Evolutionary conservation across 768 basidiomycete species (phyloP).

Genomic region (Agrocybe praecox): DNA sequence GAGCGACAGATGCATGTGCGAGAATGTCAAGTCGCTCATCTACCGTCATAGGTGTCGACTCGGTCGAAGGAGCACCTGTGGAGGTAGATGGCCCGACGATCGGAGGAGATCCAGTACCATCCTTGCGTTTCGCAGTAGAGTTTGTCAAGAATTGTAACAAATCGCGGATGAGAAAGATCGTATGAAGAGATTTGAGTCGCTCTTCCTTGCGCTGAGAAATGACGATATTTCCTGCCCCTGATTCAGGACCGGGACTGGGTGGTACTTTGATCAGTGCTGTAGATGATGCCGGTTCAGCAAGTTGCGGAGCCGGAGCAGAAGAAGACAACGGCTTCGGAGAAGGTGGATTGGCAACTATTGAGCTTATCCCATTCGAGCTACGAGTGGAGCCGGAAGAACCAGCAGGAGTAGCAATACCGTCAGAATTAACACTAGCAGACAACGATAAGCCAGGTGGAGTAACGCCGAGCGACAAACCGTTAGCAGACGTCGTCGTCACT

Average conservation of each 20-base stretch:
- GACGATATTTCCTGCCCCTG: not conserved
- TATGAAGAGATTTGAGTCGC: conserved; percentile 14
- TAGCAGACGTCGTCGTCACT: not conserved
- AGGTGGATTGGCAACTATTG: too few relatives aligned
- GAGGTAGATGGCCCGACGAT: not conserved
- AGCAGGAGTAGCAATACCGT: too few relatives aligned
- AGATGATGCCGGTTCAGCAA: too few relatives aligned
- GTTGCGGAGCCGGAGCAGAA: too few relatives aligned
- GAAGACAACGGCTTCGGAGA: too few relatives aligned
- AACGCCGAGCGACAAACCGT: not conserved
- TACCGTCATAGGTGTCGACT: conserved; percentile 6
- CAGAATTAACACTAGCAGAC: too few relatives aligned
- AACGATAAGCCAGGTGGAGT: not conserved
- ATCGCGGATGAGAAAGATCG: conserved; percentile 13
- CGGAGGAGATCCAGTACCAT: not conserved
- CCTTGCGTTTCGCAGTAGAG: not conserved
- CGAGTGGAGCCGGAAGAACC: too few relatives aligned
- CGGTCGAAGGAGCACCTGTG: too few relatives aligned
- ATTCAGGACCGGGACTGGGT: too few relatives aligned
- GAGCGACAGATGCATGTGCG: conserved; percentile 14
- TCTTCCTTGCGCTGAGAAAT: conserved; percentile 9
- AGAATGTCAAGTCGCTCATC: conserved; percentile 18
- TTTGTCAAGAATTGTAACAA: conserved; percentile 14
- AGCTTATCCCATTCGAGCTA: too few relatives aligned
- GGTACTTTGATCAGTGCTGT: too few relatives aligned